Evolutionary conservation across 1,284 basidiomycete genomes (phyloP).

Genomic region (Fomitopsis palustris): DNA sequence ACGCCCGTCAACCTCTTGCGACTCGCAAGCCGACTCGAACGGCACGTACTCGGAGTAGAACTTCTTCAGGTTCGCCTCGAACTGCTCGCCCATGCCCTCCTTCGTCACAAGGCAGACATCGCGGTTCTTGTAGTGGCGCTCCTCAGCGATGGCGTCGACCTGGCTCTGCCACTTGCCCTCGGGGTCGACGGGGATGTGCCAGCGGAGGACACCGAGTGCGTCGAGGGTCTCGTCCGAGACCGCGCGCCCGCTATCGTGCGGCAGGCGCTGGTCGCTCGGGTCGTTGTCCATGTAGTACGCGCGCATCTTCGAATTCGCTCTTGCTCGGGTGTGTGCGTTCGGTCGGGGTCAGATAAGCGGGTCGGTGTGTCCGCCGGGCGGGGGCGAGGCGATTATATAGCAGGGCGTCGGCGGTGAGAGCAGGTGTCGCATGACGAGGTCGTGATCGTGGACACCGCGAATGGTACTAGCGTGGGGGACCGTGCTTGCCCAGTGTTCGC

Average conservation of each 20-base stretch:
- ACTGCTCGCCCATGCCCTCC: slow-evolving; percentile 71
- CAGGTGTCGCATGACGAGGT: background rate
- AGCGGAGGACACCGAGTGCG: slow-evolving; percentile 58
- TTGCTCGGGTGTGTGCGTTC: background rate
- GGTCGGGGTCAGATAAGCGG: background rate
- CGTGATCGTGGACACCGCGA: background rate
- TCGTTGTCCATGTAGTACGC: slow-evolving; percentile 81
- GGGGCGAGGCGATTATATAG: background rate
- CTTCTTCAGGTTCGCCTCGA: slow-evolving; percentile 73
- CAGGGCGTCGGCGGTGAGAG: background rate
- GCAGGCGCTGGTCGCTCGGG: slow-evolving; percentile 73
- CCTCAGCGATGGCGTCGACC: slow-evolving; percentile 57
- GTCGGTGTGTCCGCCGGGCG: background rate
- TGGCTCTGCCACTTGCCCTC: slow-evolving; percentile 43
- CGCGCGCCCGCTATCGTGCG: slow-evolving; percentile 63
- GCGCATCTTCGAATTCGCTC: slow-evolving; percentile 54
- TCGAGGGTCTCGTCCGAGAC: slow-evolving; percentile 49
- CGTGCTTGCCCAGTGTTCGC: background rate
- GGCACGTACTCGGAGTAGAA: slow-evolving; percentile 77
- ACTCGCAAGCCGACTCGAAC: slow-evolving; percentile 21
- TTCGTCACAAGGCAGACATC: slow-evolving; percentile 75
- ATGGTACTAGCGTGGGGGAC: background rate
- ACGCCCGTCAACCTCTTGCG: background rate
- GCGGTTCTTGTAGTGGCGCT: slow-evolving; percentile 74
- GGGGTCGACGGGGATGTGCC: slow-evolving; percentile 55